Base-by-base conservation (phyloP, 2,329 filamentous ascomycete species). In the Fusarium clavum region DNA sequence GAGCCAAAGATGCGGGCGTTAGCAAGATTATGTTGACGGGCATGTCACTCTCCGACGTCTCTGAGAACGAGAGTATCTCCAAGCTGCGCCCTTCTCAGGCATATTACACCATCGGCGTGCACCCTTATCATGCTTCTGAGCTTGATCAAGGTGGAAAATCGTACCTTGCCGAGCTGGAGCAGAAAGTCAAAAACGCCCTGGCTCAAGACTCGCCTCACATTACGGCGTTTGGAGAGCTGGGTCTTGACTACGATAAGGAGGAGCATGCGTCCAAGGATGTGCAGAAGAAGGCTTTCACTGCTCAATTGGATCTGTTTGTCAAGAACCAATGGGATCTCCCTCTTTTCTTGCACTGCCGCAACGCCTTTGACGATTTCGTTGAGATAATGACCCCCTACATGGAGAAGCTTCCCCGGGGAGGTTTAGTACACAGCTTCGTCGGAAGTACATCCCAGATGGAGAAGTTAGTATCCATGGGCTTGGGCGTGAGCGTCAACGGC, bases 51-150 rank as follows among this genome's bases (percentile, higher is more conserved):
- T 43, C 68, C 5, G 79, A 81, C 46, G 73, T 76, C 2, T 38
- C 55, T 1, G 59, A 62, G 18, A 80, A 81, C 52, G 63, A 75
- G 6, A 69, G 63, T 16, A 76, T 80, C 29, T 77, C 75, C 12
- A 57, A 69, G 46, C 74, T 73, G 3, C 76, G 73, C 2, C 78
- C 76, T 4, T 45, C 62, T 5, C 75, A 77, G 32, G 84, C 83
- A 63, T 82, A 77, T 13, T 74, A 84, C 59, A 86, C 84, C 3
- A 77, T 86, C 12, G 84, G 85, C 2, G 78, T 86, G 6, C 85
- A 86, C 60, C 84, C 84, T 0, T 86, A 87, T 58, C 83, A 87
- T 49, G 84, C 83, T 0, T 72, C 72, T 0, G 83, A 85, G 59
- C 80, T 83, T 2, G 81, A 82, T 9, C 59, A 71, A 11, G 74